These are phyloP conservation scores for Leccinum incarnatum DNA, from an alignment of 768 basidiomycete genomes.

Conservation along the genomic window DNA sequence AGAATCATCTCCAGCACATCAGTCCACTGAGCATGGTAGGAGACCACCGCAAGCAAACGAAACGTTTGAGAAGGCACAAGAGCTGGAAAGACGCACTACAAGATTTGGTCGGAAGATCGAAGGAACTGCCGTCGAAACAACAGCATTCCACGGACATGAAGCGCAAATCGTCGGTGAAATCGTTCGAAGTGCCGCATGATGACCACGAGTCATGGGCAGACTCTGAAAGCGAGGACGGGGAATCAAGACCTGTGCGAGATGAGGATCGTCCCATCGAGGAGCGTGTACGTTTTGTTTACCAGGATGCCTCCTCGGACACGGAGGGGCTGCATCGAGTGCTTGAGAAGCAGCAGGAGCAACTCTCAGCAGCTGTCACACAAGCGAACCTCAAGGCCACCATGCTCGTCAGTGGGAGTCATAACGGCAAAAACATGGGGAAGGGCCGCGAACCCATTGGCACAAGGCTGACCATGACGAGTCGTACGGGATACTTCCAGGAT, in stretches of 20 bases:
- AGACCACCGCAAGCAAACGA: constrained; percentile 47
- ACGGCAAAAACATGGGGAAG: constrained; percentile 31
- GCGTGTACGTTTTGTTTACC: constrained; percentile 62
- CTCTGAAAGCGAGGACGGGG: constrained; percentile 49
- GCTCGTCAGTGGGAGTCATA: constrained; percentile 33
- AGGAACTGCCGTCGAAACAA: constrained; percentile 18
- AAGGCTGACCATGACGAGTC: constrained; percentile 90
- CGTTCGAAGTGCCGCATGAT: constrained; percentile 27
- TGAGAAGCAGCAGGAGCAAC: constrained; percentile 50
- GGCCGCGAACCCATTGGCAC: constrained; percentile 72
- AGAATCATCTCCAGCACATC: constrained; percentile 84
- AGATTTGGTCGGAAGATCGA: constrained; percentile 44
- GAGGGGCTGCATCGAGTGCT: constrained; percentile 23
- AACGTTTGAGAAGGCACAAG: constrained; percentile 46
- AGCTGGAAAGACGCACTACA: constrained; percentile 63
- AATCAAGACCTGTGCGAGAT: constrained; percentile 50
- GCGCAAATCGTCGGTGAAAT: constrained; percentile 29
- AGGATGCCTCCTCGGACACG: constrained; percentile 13
- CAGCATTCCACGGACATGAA: constrained; percentile 23
- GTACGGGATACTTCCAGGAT: constrained; percentile 92
- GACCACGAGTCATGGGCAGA: constrained; percentile 55
- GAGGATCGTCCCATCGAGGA: constrained; percentile 75
- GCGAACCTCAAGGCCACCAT: constrained; percentile 46
- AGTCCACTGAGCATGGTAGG: constrained; percentile 91
- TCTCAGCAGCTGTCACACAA: constrained; percentile 50